Evolutionary conservation across 257 asterid genomes (phyloP), one percentile per base, ranked within the genome.

Genomic region (Euphrasia confusa): DNA sequence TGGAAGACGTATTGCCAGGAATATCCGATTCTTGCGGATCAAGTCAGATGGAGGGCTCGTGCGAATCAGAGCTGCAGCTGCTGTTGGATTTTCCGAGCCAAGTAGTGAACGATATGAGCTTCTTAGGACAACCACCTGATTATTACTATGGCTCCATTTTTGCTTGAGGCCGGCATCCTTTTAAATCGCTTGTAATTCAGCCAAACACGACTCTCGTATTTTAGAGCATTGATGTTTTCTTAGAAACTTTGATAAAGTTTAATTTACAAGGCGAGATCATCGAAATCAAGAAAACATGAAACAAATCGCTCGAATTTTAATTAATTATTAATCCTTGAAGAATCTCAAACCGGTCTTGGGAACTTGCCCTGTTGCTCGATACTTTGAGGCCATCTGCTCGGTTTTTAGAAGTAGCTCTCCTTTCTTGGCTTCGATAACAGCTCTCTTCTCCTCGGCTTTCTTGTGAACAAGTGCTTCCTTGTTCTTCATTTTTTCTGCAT

Each of bases 101-200:
- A 73, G 80, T 71, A 73, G 80, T 71, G 75, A 80, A 89, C 62
- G 95, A 86, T 68, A 84, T 89, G 90, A 89, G 94, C 80, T 89
- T 89, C 73, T 68, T 89, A 71, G 95, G 69, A 21, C 78, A 78
- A 33, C 32, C 68, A 33, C 32, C 68, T n/a, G 86, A 79, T 56
- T 77, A 55, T 71, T 59, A 59, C 60, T 72, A 58, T 79, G 73
- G 60, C 74, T 33, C 65, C 54, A 52, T 5, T 54, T 71, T 67
- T 67, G 67, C 68, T 71, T 60, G 50, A 68, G 63, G n/a, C n/a
- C n/a, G n/a, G 24, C 21, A 54, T 62, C 58, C 10, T 61, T 55
- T 3, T 40, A 40, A 24, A 30, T 58, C 10, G 28, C 24, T 42
- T 52, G 8, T 53, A 10, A 28, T 45, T 35, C 40, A 35, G 9